Conservation (phyloP, 1,284 basidiomycete genomes). For the Austroboletus niveus region DNA sequence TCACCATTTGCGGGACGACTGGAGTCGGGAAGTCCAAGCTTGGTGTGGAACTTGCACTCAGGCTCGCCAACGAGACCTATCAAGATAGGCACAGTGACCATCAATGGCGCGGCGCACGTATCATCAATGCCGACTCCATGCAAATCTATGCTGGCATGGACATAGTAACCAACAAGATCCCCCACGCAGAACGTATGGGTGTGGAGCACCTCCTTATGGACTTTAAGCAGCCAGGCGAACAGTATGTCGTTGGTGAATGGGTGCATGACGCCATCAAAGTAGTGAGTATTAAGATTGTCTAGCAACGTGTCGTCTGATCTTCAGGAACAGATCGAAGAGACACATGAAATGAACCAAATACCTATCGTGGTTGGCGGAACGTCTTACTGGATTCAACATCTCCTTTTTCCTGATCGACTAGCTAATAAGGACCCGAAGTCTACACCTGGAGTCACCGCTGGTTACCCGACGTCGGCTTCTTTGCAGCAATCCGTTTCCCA, state of each 20-base stretch:
- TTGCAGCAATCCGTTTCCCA: conserved; percentile 39
- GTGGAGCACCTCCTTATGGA: conserved; percentile 89
- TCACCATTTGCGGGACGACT: conserved; percentile 91
- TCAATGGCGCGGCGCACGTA: conserved; percentile 60
- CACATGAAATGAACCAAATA: conserved; percentile 58
- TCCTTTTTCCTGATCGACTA: conserved; percentile 77
- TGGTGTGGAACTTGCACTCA: conserved; percentile 82
- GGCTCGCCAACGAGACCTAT: conserved; percentile 37
- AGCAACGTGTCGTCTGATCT: background rate
- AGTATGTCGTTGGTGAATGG: conserved; percentile 88
- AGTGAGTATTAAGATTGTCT: conserved; percentile 43
- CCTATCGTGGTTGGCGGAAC: conserved; percentile 96
- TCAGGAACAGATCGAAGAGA: conserved; percentile 61
- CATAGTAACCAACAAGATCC: conserved; percentile 94
- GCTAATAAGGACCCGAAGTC: conserved; percentile 21
- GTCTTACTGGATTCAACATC: conserved; percentile 96
- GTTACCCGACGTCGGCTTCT: conserved; percentile 13
- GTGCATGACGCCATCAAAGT: conserved; percentile 69
- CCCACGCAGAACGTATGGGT: conserved; percentile 71
- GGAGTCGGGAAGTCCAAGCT: conserved; percentile 97
- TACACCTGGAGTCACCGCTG: background rate
- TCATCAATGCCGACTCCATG: conserved; percentile 98
- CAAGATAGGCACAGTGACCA: conserved; percentile 21
- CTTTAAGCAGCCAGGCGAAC: conserved; percentile 81
- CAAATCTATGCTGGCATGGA: conserved; percentile 95